phyloP scores from a whole-genome alignment of 192 early-diverging fungal genomes.

The Coemansia sp. region DNA sequence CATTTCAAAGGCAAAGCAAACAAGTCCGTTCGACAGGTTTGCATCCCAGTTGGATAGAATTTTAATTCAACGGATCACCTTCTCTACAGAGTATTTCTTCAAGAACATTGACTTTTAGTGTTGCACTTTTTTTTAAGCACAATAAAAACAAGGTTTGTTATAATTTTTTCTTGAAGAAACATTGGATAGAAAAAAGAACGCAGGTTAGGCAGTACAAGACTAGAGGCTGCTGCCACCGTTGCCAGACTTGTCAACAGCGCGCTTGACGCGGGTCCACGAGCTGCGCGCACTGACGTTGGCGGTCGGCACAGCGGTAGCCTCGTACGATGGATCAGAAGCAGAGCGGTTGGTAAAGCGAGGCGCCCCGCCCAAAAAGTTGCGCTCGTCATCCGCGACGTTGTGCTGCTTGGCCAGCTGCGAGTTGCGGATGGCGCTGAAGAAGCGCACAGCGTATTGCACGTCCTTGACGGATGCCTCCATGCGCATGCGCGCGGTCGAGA shows the following conservation, averaged over 20 bases:
- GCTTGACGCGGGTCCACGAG: slow-evolving; percentile 43
- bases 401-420: slow-evolving; percentile 23
- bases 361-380: slow-evolving; percentile 36
- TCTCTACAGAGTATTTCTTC: not conserved
- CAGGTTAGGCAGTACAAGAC: too few species aligned
- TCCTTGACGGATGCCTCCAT: slow-evolving; percentile 51
- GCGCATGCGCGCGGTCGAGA: slow-evolving; percentile 46
- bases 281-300: slow-evolving; percentile 41
- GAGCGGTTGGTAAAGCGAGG: slow-evolving; percentile 9
- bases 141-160: too few species aligned
- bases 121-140: too few species aligned
- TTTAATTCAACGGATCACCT: not conserved
- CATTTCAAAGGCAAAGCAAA: not conserved
- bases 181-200: not conserved
- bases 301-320: slow-evolving; percentile 29
- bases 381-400: not conserved
- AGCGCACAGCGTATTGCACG: slow-evolving; percentile 40
- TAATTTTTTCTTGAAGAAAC: not conserved
- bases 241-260: slow-evolving; percentile 27
- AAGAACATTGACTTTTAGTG: not conserved
- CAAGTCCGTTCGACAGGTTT: not conserved
- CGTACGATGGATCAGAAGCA: slow-evolving; percentile 25
- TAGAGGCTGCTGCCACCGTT: not conserved
- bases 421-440: slow-evolving; percentile 57
- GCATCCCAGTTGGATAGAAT: not conserved